A percentile compares a stretch with the other conserved stretches of the same genome.
phyloP scores from a whole-genome alignment of 768 basidiomycete genomes.

The Suillus luteus region DNA sequence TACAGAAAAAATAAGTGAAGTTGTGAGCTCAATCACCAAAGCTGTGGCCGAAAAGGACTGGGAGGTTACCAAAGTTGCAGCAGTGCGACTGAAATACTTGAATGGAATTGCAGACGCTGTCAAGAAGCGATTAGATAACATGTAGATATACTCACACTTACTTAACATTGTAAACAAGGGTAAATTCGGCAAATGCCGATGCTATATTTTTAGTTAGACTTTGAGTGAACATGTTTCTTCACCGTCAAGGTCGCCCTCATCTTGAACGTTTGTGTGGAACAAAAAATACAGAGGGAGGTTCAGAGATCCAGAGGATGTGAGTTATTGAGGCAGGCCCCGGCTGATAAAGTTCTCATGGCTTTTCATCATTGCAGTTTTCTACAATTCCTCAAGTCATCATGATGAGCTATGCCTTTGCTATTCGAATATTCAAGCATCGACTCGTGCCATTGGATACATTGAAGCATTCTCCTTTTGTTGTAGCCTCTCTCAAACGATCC shows the following conservation, averaged over 20 bases:
- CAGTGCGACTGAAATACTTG: slow-evolving; percentile 76
- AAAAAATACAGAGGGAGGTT: not conserved
- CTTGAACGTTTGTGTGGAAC: not conserved
- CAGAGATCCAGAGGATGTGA: not conserved
- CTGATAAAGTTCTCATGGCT: not conserved
- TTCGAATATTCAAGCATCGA: slow-evolving; percentile 48
- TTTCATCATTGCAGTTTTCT: slow-evolving; percentile 5
- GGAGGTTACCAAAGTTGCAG: slow-evolving; percentile 53
- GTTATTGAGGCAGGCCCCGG: not conserved
- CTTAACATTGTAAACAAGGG: too few relatives aligned
- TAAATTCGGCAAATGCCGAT: slow-evolving; percentile 3
- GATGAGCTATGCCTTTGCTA: slow-evolving; percentile 53
- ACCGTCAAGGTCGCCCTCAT: not conserved
- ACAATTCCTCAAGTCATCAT: slow-evolving; percentile 25
- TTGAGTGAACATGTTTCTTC: not conserved
- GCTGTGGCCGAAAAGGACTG: slow-evolving; percentile 58
- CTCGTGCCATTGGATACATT: slow-evolving; percentile 59
- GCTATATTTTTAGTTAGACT: not conserved
- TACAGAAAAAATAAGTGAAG: slow-evolving; percentile 54
- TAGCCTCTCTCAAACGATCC: slow-evolving; percentile 46
- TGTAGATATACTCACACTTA: not conserved
- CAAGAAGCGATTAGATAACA: slow-evolving; percentile 13
- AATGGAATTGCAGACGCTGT: slow-evolving; percentile 53
- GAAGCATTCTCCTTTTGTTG: slow-evolving; percentile 25
- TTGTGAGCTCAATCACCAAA: slow-evolving; percentile 47